A percentile compares a stretch with the other conserved stretches of the same genome.
phyloP scores from a whole-genome alignment of 495 filamentous ascomycete genomes.

The Penicillium crystallinum region DNA sequence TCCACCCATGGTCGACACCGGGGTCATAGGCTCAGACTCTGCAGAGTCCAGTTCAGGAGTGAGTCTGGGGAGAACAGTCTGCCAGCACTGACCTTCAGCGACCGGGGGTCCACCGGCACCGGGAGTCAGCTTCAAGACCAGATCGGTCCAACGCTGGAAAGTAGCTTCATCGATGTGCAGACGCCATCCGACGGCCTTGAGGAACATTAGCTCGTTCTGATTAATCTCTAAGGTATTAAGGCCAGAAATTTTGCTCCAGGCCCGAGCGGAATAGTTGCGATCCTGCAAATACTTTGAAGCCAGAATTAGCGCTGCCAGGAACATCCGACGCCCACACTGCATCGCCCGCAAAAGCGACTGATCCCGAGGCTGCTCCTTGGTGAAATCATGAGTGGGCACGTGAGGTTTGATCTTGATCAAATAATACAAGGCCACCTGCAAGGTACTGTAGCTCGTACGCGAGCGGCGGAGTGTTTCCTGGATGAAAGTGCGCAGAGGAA shows the following conservation, averaged over 20 bases:
- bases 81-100: conserved; percentile 56
- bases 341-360: conserved; percentile 70
- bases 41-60: conserved; percentile 57
- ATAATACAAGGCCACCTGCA: conserved; percentile 96
- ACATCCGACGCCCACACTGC: conserved; percentile 97
- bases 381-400: conserved; percentile 77
- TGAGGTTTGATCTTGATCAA: conserved; percentile 89
- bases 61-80: conserved; percentile 67
- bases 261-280: conserved; percentile 92
- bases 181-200: conserved; percentile 86
- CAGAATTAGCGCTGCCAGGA: conserved; percentile 85
- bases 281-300: conserved; percentile 98
- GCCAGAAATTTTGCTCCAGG: conserved; percentile 98
- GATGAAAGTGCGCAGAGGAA: conserved; percentile 91
- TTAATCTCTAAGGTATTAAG: conserved; percentile 89
- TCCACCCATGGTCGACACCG: conserved; percentile 23
- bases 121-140: conserved; percentile 81
- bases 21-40: conserved; percentile 31
- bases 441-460: conserved; percentile 91
- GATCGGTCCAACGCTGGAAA: conserved; percentile 88
- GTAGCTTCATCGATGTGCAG: conserved; percentile 84
- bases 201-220: conserved; percentile 90
- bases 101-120: conserved; percentile 30
- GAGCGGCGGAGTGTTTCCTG: conserved; percentile 94
- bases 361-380: conserved; percentile 79